Evolutionary conservation across 2,329 filamentous ascomycete genomes (phyloP), one percentile per base, ranked within the genome.

Genomic region (Incumbomyces lentus): DNA sequence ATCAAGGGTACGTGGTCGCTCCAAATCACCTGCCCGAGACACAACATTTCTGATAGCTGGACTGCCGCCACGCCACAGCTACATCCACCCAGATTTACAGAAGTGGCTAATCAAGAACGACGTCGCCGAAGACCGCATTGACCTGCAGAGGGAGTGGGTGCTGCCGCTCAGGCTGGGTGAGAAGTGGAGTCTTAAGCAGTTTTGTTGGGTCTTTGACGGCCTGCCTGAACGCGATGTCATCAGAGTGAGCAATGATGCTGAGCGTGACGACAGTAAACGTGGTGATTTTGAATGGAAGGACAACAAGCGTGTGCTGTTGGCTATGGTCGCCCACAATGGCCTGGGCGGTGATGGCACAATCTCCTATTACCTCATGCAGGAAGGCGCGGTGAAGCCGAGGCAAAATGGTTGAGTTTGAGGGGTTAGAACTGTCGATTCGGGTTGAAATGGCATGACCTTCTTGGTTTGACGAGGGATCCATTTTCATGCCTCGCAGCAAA

Each of bases 1-100:
- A 49, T 37, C 26, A 16, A 36, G 8, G 19, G 41, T 39, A 1
- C 33, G 19, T 22, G 36, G 29, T 22, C 39, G 19, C 17, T 40
- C 40, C 18, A 30, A 43, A 32, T 39, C 39, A 10, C 46, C 34
- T 17, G 26, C n/a, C 16, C 19, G 17, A 33, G 40, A 71, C n/a
- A 64, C 56, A 1, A 54, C 69, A 6, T 73, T 71, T 1, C 56
- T 82, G 44, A 66, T 82, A 41, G 80, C 78, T 7, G 78, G 78
- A n/a, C 64, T 78, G 13, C 78, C 78, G 3, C 76, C 78, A 11
- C 67, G 73, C 44, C 68, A 75, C 39, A 65, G 79, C 49, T 82
- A 82, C 60, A 69, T 76, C 10, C 78, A 82, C 55, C 78, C 79
- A 10, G 78, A 82, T 58, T 76, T 81, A 64, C 78, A 82, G 58